Evolutionary conservation across 1,284 basidiomycete species (phyloP).

Genomic region (Sutorius eximius): DNA sequence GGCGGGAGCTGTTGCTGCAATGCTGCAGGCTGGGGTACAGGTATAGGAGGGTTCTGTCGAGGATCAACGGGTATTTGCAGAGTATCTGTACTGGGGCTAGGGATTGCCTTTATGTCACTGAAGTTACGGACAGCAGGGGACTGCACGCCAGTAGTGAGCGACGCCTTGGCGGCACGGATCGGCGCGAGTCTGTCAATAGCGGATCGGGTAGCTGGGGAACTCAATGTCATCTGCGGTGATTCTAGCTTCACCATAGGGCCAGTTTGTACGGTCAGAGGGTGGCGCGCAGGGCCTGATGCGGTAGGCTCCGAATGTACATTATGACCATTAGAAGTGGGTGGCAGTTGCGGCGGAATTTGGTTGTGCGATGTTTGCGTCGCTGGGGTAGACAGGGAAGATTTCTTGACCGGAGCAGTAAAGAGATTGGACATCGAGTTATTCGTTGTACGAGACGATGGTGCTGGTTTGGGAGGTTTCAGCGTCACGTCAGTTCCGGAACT

Average conservation of each 20-base stretch:
- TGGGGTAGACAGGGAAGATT: background rate
- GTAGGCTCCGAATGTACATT: background rate
- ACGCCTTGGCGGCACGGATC: constrained; percentile 35
- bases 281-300: background rate
- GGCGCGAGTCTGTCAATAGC: constrained; percentile 31
- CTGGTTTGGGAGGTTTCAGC: constrained; percentile 2
- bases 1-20: constrained; percentile 2
- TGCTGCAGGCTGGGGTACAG: background rate
- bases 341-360: background rate
- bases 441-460: constrained; percentile 14
- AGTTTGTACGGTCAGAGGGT: constrained; percentile 11
- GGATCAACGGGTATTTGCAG: background rate
- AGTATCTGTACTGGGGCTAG: background rate
- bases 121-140: constrained; percentile 6
- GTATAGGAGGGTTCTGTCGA: constrained; percentile 2
- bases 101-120: background rate
- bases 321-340: background rate
- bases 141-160: constrained; percentile 10
- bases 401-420: background rate
- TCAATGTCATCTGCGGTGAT: constrained; percentile 19
- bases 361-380: background rate
- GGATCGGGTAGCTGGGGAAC: constrained; percentile 6
- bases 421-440: constrained; percentile 22
- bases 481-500: background rate
- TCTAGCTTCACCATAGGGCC: constrained; percentile 19